Evolutionary conservation across 1,284 basidiomycete species (phyloP).

Genomic region (Entoloma clypeatum): DNA sequence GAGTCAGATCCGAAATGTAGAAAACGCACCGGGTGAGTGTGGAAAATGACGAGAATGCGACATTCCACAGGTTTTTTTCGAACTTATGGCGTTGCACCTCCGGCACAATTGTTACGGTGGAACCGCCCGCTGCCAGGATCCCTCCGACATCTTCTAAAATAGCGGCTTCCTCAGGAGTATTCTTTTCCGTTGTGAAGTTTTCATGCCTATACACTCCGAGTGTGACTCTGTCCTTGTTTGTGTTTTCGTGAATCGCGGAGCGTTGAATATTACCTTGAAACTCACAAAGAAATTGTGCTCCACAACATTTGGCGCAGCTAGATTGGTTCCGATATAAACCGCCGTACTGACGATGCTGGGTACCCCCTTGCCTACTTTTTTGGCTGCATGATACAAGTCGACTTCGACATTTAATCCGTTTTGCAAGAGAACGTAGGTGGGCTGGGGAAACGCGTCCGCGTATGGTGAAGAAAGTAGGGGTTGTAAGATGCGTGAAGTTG

Average conservation of each 20-base stretch:
- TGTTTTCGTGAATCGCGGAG: too few relatives aligned
- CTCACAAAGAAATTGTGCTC: conserved; percentile 51
- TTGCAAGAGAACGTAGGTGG: conserved; percentile 68
- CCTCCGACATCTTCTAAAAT: conserved; percentile 44
- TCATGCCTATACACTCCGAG: conserved; percentile 53
- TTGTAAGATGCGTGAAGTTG: conserved; percentile 54
- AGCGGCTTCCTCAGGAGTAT: conserved; percentile 41
- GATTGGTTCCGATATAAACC: conserved; percentile 51
- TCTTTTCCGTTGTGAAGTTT: conserved; percentile 37
- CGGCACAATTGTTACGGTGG: conserved; percentile 43
- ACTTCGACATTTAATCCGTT: conserved; percentile 76
- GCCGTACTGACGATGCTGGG: conserved; percentile 54
- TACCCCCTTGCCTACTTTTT: conserved; percentile 36
- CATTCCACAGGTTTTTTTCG: conserved; percentile 64
- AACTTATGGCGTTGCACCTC: conserved; percentile 63
- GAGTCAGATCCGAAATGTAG: neutral
- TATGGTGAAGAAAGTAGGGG: conserved; percentile 56
- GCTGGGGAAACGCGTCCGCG: conserved; percentile 43
- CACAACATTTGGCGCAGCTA: conserved; percentile 44
- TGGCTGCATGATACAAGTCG: conserved; percentile 57
- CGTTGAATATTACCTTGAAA: too few relatives aligned
- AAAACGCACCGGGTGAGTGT: conserved; percentile 43
- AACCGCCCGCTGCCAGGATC: conserved; percentile 48
- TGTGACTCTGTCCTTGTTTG: conserved; percentile 48
- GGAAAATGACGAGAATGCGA: conserved; percentile 49